Base-by-base conservation (phyloP, 2,329 filamentous ascomycete species). In the Pezicula carpinea region DNA sequence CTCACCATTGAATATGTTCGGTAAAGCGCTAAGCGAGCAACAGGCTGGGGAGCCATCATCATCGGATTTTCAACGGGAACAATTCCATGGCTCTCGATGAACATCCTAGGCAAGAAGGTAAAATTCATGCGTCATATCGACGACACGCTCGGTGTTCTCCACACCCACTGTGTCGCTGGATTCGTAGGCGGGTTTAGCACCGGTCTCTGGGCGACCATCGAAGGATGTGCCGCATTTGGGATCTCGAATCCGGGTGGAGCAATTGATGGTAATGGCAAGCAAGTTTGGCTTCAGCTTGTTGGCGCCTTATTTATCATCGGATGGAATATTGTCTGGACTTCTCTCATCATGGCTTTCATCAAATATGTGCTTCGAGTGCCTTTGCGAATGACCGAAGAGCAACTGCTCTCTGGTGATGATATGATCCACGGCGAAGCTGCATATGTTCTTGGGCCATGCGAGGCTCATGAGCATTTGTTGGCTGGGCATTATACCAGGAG, bases 91-190 rank as follows among this genome's bases (percentile, higher is more conserved):
- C 47, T 73, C 11, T 68, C 66, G 19, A 74, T 76, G 71, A 75
- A 75, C 59, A 60, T 74, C 18, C 53, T 70, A 6, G 70, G 68
- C 44, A 71, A 69, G 55, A 67, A 65, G 46, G 57, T 61, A 45
- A 76, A 77, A 53, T 81, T 83, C 62, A 83, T 84, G 75, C 75
- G 76, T 57, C 67, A 70, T 53, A 69, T 73, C 50, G 76, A 81
- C 58, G 76, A 82, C 57, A 67, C 73, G 8, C 68, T 79, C 35
- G 74, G 71, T 49, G 66, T 72, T 32, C 68, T 71, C 44, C 68
- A 76, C 58, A 76, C 72, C 1, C 72, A 76, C 58, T 65, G 69
- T 56, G 67, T 76, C 3, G 71, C 71, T 11, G 72, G 70, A 13
- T 62, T 67, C 34, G 53, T 72, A 1, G 72, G 72, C 7, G 72